Evolutionary conservation across 1,284 basidiomycete species (phyloP).

Genomic region (Trametes sp.): DNA sequence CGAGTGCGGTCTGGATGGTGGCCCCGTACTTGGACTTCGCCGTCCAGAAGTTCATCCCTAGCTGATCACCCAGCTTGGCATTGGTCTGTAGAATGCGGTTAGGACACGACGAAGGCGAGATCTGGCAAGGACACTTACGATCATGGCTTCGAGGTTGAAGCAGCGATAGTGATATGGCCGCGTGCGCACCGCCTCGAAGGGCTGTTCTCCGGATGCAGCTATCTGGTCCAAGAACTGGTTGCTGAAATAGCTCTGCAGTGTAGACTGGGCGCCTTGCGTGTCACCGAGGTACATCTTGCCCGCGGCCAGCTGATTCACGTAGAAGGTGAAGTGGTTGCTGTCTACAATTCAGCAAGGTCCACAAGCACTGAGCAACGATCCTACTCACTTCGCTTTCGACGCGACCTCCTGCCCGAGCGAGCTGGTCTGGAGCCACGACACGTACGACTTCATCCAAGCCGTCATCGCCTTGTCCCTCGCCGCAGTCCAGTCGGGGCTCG

Average conservation of each 20-base stretch:
- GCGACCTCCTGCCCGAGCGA: constrained; percentile 56
- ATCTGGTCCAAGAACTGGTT: constrained; percentile 60
- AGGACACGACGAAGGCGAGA: background rate
- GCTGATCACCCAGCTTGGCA: constrained; percentile 62
- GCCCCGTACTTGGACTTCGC: constrained; percentile 57
- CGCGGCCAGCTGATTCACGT: constrained; percentile 49
- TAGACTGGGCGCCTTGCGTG: constrained; percentile 46
- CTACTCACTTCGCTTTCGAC: constrained; percentile 59
- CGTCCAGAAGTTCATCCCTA: constrained; percentile 60
- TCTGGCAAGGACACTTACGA: constrained; percentile 44
- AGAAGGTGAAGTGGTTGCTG: constrained; percentile 71
- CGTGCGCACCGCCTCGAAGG: constrained; percentile 66
- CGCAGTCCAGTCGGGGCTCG: constrained; percentile 62
- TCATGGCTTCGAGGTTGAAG: constrained; percentile 75
- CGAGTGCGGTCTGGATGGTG: constrained; percentile 63
- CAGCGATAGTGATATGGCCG: constrained; percentile 71
- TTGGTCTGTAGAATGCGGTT: constrained; percentile 46
- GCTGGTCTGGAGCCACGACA: constrained; percentile 63
- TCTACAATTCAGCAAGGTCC: constrained; percentile 5
- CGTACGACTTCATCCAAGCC: constrained; percentile 59
- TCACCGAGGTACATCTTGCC: constrained; percentile 49
- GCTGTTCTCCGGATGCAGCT: constrained; percentile 63
- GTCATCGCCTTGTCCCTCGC: constrained; percentile 58
- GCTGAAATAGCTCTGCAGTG: constrained; percentile 54
- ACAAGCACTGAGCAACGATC: background rate